Percentiles rank a stretch among this genome's conserved stretches.
These are phyloP conservation scores for Lagenidium giganteum DNA, from an alignment of 352 stramenopile genomes.

Conservation along the genomic window DNA sequence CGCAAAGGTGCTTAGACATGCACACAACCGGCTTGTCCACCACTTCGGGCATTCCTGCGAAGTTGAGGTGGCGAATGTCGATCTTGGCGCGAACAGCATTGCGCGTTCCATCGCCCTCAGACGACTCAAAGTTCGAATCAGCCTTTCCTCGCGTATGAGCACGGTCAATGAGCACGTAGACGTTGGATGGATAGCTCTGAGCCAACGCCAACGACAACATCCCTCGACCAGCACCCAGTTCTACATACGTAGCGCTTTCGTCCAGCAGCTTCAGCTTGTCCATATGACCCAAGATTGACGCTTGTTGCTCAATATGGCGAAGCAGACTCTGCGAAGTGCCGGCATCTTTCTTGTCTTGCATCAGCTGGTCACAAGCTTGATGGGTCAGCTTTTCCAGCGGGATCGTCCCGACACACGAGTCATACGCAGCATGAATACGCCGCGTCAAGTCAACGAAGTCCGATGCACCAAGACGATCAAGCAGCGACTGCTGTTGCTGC, in stretches of 20 bases:
- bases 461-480: conserved; percentile 38
- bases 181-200: conserved; percentile 48
- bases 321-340: conserved; percentile 56
- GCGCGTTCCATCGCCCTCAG: conserved; percentile 8
- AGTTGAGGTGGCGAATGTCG: conserved; percentile 81
- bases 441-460: conserved; percentile 48
- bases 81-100: conserved; percentile 68
- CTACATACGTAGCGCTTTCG: conserved; percentile 40
- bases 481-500: conserved; percentile 52
- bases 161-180: conserved; percentile 77
- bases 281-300: conserved; percentile 81
- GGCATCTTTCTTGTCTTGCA: conserved; percentile 51
- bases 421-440: conserved; percentile 50
- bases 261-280: conserved; percentile 45
- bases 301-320: conserved; percentile 80
- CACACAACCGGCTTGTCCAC: conserved; percentile 46
- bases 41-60: conserved; percentile 57
- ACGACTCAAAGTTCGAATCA: conserved; percentile 56
- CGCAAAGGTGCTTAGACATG: conserved; percentile 85
- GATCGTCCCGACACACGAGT: conserved; percentile 48
- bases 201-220: conserved; percentile 79
- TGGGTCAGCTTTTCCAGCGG: conserved; percentile 66
- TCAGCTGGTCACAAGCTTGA: conserved; percentile 48
- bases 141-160: conserved; percentile 68
- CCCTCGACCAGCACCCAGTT: conserved; percentile 67